phyloP scores from a whole-genome alignment of 441 rosid genomes.

The Populus hybrid region DNA sequence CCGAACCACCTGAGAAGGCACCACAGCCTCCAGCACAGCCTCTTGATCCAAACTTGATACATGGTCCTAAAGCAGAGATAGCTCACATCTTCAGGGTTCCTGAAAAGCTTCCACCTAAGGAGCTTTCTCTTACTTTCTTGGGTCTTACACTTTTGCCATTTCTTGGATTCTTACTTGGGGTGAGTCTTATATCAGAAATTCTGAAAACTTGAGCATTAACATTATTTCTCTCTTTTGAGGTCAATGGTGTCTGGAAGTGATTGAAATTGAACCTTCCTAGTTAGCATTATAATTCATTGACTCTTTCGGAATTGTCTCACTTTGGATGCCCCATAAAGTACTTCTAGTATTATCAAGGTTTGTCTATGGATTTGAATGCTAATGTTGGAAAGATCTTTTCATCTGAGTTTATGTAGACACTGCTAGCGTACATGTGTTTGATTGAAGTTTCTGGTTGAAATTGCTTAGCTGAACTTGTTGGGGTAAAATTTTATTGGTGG shows the following conservation, averaged over 20 bases:
- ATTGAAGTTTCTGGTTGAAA: background rate
- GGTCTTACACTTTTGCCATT: conserved; percentile 72
- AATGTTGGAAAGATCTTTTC: background rate
- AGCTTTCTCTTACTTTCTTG: conserved; percentile 79
- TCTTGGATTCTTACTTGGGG: conserved; percentile 81
- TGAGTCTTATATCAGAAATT: conserved; percentile 33
- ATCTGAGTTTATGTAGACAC: background rate
- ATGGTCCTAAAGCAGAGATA: conserved; percentile 87
- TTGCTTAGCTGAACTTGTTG: background rate
- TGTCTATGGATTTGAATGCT: background rate
- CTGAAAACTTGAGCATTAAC: background rate
- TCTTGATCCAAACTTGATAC: conserved; percentile 62
- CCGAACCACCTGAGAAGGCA: conserved; percentile 91
- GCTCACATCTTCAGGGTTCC: conserved; percentile 80
- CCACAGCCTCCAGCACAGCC: conserved; percentile 60
- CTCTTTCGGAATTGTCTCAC: background rate
- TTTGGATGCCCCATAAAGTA: background rate
- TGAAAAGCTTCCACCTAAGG: conserved; percentile 79
- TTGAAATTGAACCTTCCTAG: background rate
- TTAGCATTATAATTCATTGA: background rate
- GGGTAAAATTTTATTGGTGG: background rate
- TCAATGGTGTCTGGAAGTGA: background rate
- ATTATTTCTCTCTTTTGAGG: background rate
- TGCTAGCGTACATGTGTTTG: background rate
- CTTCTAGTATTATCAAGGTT: background rate